Evolutionary conservation across 164 flowering plant genomes (phyloP), one percentile per base, ranked within the genome.

Genomic region (Stephania yunnanensis): DNA sequence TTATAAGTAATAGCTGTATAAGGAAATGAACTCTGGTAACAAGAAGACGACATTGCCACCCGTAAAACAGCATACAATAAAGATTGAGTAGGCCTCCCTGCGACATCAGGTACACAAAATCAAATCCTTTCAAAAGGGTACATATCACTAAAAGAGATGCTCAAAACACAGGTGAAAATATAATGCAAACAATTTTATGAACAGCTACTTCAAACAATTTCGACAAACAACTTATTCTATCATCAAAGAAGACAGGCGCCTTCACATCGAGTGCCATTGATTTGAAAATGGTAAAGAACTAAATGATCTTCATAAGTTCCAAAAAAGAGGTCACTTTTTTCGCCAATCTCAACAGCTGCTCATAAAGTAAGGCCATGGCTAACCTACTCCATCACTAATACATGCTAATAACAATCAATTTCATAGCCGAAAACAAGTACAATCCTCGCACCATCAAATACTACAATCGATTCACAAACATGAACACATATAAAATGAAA

Each of bases 31-130:
- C 76, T 70, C 68, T 31, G 81, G 75, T 71, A 80, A 76, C 73
- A 52, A 69, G 88, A 81, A 52, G 88, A 80, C 20, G 86, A 82
- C 52, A 74, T 79, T 36, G 86, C 84, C 29, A 78, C 82, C 76
- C 81, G 81, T 64, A 88, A 67, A 71, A 86, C 84, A 65, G 87
- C 87, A 79, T 72, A 75, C 22, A 81, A 78, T 22, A 92, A 81
- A 70, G 70, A 66, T 69, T 65, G 63, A 31, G 81, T 73, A 78
- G 83, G 84, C 70, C 6, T 71, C 20, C n/a, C 95, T 91, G 80
- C 84, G 82, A 77, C n/a, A 74, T 67, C 66, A 46, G 71, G 4
- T 4, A 36, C 42, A 36, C 4, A 36, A 36, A 36, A 36, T 36
- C 2, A 36, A 36, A 36, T 36, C 42, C 42, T 36, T 36, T 36